phyloP scores from a whole-genome alignment of 2,329 filamentous ascomycete species.

The Cordyceps cicadae region DNA sequence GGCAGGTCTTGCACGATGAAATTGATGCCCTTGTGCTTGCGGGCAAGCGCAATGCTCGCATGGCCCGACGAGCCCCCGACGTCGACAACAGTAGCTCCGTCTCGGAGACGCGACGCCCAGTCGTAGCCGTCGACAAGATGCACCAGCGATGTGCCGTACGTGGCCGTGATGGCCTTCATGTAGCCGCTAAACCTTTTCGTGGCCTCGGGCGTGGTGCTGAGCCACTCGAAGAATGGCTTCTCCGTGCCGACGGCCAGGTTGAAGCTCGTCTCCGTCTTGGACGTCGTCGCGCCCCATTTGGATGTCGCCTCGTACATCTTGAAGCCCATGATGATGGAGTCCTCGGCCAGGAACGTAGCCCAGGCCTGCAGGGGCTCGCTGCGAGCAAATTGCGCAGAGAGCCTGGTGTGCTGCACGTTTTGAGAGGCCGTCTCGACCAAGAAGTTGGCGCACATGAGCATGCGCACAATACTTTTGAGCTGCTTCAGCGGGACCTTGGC shows the following conservation, averaged over 20 bases:
- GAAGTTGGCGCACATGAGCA: neutral
- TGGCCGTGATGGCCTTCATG: neutral
- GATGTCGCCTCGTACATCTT: neutral
- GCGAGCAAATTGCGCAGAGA: neutral
- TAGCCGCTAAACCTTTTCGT: neutral
- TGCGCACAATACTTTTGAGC: neutral
- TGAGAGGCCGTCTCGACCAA: neutral
- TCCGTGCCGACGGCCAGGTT: neutral
- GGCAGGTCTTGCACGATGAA: neutral
- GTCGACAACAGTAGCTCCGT: neutral
- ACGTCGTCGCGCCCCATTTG: neutral
- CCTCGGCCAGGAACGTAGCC: neutral
- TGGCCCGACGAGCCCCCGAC: neutral
- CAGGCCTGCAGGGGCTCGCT: neutral
- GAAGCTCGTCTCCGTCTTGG: neutral
- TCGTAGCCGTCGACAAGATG: neutral
- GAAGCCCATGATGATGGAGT: neutral
- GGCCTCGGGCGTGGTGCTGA: neutral
- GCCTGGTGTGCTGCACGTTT: neutral
- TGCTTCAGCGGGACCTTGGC: neutral
- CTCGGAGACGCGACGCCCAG: neutral
- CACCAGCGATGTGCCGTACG: neutral
- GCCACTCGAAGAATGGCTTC: neutral
- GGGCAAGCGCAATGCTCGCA: neutral
- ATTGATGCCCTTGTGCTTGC: neutral